Base-by-base conservation (phyloP, 202 grass and related monocot species). In the Carex sylvatica region DNA sequence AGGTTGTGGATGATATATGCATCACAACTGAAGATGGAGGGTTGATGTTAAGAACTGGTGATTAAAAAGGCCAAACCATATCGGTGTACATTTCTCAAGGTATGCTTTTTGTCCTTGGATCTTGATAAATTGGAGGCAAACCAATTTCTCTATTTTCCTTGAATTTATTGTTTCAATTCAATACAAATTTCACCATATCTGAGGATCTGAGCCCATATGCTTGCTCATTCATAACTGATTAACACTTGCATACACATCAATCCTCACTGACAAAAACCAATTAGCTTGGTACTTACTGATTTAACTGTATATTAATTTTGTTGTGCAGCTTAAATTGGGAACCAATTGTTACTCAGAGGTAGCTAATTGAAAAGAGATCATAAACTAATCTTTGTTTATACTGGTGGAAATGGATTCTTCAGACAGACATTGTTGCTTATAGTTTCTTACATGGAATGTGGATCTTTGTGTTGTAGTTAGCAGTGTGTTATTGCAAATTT, bases 1-100 rank as follows among this genome's bases (percentile, higher is more conserved):
- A 85, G 73, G 60, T 79, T 70, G 83, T 85, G 31, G 62, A 79
- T 55, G 83, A 85, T 38, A 80, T 85, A 53, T 85, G 83, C 40
- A 55, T 68, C 19, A 42, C 2, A 19, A 85, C 70, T 58, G 83
- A 80, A 60, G 73, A 80, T 55, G 83, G 83, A 63, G 60, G 35
- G 53, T 16, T 85, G 60, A 66, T 85, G 61, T 78, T 85, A 66
- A 85, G 35, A 70, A 28, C 56, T 58, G 83, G 83, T 63, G 83
- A 80, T 79, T 82, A 22, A 65, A 12, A 61, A 20, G 76, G 56
- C 9, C 5, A 47, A 49, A 24, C 23, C 8, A 64, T 63, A 46
- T 64, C 2, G 5, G 35, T 80, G 16, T 80, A 64, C 56, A 65
- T 65, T 80, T 80, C 52, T 66, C 60, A 64, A 51, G 60, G 36